Conservation (phyloP, 768 basidiomycete species). For the Suillus decipiens region DNA sequence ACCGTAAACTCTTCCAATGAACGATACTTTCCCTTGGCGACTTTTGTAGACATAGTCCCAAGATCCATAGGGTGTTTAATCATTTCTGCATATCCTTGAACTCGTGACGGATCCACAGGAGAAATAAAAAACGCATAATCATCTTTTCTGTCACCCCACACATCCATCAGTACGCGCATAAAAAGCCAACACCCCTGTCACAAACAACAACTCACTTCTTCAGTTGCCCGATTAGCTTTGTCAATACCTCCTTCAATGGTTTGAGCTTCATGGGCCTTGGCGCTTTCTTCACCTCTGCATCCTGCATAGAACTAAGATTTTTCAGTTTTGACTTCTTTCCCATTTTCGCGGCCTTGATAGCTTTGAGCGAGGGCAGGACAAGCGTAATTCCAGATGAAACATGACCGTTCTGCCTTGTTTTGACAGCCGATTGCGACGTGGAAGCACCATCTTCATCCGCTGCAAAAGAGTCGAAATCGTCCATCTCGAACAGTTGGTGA, state of each 20-base stretch:
- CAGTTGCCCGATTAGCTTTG: conserved; percentile 66
- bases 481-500: conserved; percentile 27
- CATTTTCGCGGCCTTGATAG: conserved; percentile 56
- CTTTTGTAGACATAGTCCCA: conserved; percentile 81
- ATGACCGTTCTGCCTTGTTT: conserved; percentile 17
- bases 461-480: conserved; percentile 29
- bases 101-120: conserved; percentile 62
- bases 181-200: not conserved
- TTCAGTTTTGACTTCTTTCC: conserved; percentile 48
- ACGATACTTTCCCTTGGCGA: conserved; percentile 73
- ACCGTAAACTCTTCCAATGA: conserved; percentile 81
- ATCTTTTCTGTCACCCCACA: conserved; percentile 58
- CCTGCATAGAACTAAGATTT: conserved; percentile 24
- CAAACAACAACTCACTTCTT: conserved; percentile 57
- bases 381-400: conserved; percentile 58
- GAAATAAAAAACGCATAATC: conserved; percentile 82
- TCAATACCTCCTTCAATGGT: conserved; percentile 74
- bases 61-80: conserved; percentile 92
- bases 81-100: conserved; percentile 64
- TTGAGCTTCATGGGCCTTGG: conserved; percentile 72
- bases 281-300: conserved; percentile 35
- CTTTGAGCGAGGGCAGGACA: conserved; percentile 66
- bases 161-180: conserved; percentile 12
- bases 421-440: conserved; percentile 27
- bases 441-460: conserved; percentile 33